Percentiles rank a stretch among this genome's conserved stretches.
phyloP scores from a whole-genome alignment of 1,139 yeast genomes.

The Debaryomyces subglobosus region DNA sequence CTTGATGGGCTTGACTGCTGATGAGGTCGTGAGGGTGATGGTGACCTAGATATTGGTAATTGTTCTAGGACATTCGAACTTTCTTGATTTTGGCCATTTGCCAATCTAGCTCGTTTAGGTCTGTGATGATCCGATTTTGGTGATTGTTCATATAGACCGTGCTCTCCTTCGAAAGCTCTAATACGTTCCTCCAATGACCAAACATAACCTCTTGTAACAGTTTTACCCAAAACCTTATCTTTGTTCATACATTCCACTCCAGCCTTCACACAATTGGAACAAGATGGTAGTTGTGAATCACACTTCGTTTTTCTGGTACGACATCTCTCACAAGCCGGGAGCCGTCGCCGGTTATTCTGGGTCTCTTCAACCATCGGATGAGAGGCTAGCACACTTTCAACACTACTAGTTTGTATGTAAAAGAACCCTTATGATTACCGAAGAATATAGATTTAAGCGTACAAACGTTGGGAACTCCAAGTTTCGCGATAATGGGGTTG shows the following conservation, averaged over 20 bases:
- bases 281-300: conserved; percentile 40
- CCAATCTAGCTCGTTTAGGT: neutral
- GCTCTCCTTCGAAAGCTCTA: neutral
- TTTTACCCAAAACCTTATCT: conserved; percentile 14
- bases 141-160: too few relatives aligned
- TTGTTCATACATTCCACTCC: conserved; percentile 37
- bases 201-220: conserved; percentile 10
- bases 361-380: neutral
- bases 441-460: neutral
- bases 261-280: conserved; percentile 43
- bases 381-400: neutral
- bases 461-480: neutral
- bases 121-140: neutral
- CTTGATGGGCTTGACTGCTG: neutral
- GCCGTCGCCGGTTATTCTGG: neutral
- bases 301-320: conserved; percentile 48
- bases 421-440: neutral
- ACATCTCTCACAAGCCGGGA: conserved; percentile 40
- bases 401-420: too few relatives aligned
- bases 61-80: neutral
- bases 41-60: neutral
- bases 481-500: neutral
- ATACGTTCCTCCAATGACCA: neutral
- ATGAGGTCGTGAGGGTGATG: neutral
- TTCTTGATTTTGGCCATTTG: neutral